Evolutionary conservation across 495 filamentous ascomycete genomes (phyloP), one percentile per base, ranked within the genome.

Genomic region (Amorphotheca resinae): DNA sequence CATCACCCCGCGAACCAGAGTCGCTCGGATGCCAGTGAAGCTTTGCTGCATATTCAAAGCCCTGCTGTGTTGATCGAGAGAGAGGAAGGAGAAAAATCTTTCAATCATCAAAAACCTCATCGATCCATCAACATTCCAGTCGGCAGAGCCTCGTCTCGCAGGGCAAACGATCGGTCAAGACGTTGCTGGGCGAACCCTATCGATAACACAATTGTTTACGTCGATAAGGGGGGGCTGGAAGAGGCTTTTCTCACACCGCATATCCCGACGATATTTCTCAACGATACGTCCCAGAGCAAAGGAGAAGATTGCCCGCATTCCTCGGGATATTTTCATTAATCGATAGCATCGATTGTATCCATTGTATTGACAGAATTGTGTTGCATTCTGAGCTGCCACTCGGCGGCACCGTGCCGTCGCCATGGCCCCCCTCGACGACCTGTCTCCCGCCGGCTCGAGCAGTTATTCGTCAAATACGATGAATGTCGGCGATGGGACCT

Each of bases 401-500:
- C 22, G 51, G 45, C 50, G 44, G 42, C 42, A 33, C 17, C 20
- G 22, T 22, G 41, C 45, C 42, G 49, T 64, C 64, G 58, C 45
- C 51, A 74, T 74, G 70, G 67, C 68, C 57, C 62, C 68, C 52
- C 55, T 59, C 46, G 66, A 73, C 54, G 54, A 46, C 41, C 69
- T 91, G 42, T 77, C 86, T 44, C 76, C 82, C 45, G 68, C 87
- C 16, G 87, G 87, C 58, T 83, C 80, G 68, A 83, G 79, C 60
- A 77, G 74, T 16, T 95, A 95, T 66, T 64, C 72, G 35, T 93
- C 86, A 33, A 73, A 85, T 60, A 89, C 82, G 32, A 67, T 93
- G 62, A 74, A 72, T 50, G 87, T 94, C 14, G 87, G 87, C 45
- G 87, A 94, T 66, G 87, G 87, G 22, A 95, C 87, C 22, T 95